Evolutionary conservation across 2,329 filamentous ascomycete genomes (phyloP), one percentile per base, ranked within the genome.

Genomic region (Fusarium incarnatum): DNA sequence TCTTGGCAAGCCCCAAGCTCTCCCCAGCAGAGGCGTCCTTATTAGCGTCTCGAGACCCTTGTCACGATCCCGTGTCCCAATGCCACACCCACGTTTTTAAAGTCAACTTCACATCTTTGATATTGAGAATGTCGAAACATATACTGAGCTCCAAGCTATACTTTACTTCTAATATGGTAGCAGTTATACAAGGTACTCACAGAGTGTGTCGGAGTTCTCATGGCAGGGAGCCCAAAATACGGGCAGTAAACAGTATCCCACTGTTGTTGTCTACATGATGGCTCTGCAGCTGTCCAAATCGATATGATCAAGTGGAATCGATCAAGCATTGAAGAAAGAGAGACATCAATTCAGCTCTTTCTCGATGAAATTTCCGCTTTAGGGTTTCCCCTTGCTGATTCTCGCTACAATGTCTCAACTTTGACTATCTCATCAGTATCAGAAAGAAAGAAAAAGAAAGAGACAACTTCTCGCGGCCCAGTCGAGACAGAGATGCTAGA

Each of bases 41-140:
- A 63, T 76, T 75, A 76, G 73, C 73, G 73, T 68, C 57, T 37
- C 42, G 60, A 64, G 45, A 76, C 73, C 73, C 73, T 75, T 75
- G 73, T 76, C 71, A 34, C 71, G 70, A 73, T 75, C 73, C 72
- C 73, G 73, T 73, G 55, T 71, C 71, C 44, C 67, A 75, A 75
- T 75, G 73, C 70, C 73, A 75, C 73, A 75, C 73, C 73, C 72
- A 75, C 63, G 64, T 74, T 64, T 65, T 63, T 73, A 75, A 75
- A 73, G 59, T 75, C 59, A 64, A 75, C 73, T 57, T 75, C 73
- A 74, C 42, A 47, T 70, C 70, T 72, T 61, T 18, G 50, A 71
- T 40, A 56, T 64, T 49, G 53, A 64, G 64, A 66, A 74, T 65
- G 48, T 56, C 55, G 50, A 65, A 52, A 67, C 32, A 61, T 61